phyloP scores from a whole-genome alignment of 75 land plant genomes.

The Isoetes taiwanensis region DNA sequence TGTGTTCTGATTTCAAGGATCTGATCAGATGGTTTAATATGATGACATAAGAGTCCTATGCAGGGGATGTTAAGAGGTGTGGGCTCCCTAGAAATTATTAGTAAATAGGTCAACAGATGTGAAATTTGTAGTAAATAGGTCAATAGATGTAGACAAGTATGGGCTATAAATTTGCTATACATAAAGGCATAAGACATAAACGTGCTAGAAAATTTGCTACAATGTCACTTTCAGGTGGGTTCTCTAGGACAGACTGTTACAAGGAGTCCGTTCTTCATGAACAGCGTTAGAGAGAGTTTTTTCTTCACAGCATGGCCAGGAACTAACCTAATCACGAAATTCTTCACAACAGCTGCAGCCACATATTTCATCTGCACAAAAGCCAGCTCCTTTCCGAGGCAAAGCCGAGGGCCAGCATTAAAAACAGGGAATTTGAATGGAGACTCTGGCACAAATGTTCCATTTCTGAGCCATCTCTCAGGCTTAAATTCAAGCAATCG shows the following conservation, averaged over 20 bases:
- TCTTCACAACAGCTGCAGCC: constrained; percentile 36
- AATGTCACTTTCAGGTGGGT: too few species aligned
- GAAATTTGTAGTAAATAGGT: too few species aligned
- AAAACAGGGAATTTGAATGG: constrained; percentile 34
- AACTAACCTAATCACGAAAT: constrained; percentile 14
- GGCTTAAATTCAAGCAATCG: background rate
- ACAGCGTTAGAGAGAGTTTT: constrained; percentile 30
- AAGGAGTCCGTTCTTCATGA: constrained; percentile 28
- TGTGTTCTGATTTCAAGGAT: too few species aligned
- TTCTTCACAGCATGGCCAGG: constrained; percentile 18
- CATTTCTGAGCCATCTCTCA: background rate
- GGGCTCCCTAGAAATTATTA: too few species aligned
- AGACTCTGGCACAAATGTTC: constrained; percentile 8
- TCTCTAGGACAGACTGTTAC: constrained; percentile 20
- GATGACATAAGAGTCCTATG: too few species aligned
- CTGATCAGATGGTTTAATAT: too few species aligned
- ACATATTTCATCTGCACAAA: constrained; percentile 58
- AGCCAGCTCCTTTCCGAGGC: constrained; percentile 60
- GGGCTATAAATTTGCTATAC: too few species aligned
- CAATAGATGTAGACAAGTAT: too few species aligned
- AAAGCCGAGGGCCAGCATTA: constrained; percentile 54
- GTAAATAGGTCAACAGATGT: too few species aligned
- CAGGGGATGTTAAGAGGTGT: too few species aligned
- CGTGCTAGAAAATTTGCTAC: too few species aligned
- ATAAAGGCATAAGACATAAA: too few species aligned